Evolutionary conservation across 257 asterid species (phyloP).

Genomic region (Capsicum chinense): DNA sequence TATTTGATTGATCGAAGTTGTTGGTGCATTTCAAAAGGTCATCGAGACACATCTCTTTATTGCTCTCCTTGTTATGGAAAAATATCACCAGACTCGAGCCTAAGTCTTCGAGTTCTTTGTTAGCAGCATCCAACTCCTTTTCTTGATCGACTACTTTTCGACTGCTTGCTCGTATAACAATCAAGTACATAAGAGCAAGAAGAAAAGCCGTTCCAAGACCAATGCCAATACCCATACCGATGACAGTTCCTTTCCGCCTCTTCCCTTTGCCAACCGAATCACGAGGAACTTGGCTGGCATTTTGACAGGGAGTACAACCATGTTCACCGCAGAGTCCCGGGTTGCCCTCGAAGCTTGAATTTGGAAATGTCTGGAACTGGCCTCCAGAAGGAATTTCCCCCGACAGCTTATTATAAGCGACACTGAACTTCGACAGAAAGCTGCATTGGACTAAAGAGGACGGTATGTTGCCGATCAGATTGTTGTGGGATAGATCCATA

Average conservation of each 20-base stretch:
- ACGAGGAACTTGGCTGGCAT: constrained; percentile 30
- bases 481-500: constrained; percentile 70
- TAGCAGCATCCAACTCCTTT: constrained; percentile 35
- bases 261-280: constrained; percentile 35
- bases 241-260: constrained; percentile 39
- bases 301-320: constrained; percentile 44
- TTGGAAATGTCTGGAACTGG: constrained; percentile 63
- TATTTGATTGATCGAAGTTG: constrained; percentile 72
- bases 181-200: constrained; percentile 45
- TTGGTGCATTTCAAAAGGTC: constrained; percentile 68
- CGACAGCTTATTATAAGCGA: constrained; percentile 63
- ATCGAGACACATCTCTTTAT: constrained; percentile 51
- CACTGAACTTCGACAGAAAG: constrained; percentile 64
- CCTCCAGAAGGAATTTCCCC: constrained; percentile 65
- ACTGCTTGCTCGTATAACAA: constrained; percentile 43
- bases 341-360: constrained; percentile 76
- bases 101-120: constrained; percentile 51
- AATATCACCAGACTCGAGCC: constrained; percentile 61
- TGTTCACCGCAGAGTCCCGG: constrained; percentile 65
- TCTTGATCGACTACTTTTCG: constrained; percentile 50
- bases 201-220: constrained; percentile 57
- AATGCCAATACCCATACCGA: constrained; percentile 61
- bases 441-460: constrained; percentile 54
- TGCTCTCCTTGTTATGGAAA: constrained; percentile 56
- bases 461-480: constrained; percentile 67